Evolutionary conservation across 805 yeast genomes (phyloP), one percentile per base, ranked within the genome.

Genomic region (Metschnikowia aberdeeniae): DNA sequence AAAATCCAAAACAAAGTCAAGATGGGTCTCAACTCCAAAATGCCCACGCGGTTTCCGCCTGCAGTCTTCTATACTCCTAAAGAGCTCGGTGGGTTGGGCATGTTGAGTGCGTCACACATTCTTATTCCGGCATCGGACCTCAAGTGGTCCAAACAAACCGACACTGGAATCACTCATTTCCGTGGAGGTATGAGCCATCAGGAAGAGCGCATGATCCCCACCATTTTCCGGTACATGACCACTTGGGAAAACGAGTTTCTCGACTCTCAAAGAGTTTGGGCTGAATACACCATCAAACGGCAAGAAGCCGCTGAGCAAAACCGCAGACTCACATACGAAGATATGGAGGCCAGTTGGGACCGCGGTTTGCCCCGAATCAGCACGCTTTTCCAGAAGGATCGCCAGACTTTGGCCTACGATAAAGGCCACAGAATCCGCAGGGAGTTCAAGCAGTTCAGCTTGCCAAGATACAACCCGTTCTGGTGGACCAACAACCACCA

Each of bases 21-120:
- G 61, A 78, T 92, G 69, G 99, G 99, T 0, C 73, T 93, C 49
- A 93, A 93, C 58, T 92, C 98, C 11, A 93, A 93, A 65, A 93
- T 93, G 99, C 99, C 99, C 0, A 83, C 97, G 0, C 75, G 99
- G 45, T 93, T 93, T 67, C 99, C 99, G 3, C 99, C 99, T 0
- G 97, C 97, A 3, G 99, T 93, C 0, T 93, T 93, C 58, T 93
- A 93, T 61, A 89, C 99, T 0, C 99, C 99, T 0, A 92, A 90
- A 55, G 99, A 93, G 62, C 68, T 93, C 3, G 99, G 99, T 41
- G 99, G 99, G 36, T 69, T 93, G 36, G 99, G 99, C 22, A 93
- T 93, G 99, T 70, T 93, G 22, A 87, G 96, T 72, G 98, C 98
- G 0, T 88, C 97, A 11, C 99, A 93, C 62, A 88, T 93, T 40